phyloP scores from a whole-genome alignment of 352 stramenopile species.

The Pythium biforme region DNA sequence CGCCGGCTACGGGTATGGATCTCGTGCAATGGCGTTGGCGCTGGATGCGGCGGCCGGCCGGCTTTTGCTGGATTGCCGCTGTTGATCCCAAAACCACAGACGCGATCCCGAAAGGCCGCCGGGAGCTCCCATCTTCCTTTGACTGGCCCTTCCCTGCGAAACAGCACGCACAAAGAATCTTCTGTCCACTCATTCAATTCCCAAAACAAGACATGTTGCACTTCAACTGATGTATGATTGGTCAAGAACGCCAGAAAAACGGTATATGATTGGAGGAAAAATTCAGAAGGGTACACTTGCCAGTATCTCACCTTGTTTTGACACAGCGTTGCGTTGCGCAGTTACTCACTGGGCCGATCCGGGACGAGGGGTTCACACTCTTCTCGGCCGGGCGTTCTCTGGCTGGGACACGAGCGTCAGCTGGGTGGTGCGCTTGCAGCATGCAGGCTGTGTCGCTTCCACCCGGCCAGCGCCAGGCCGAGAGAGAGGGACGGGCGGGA shows the following conservation, averaged over 20 bases:
- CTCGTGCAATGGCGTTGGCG: too few species aligned
- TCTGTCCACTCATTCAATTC: constrained; percentile 2
- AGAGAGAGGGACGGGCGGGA: neutral
- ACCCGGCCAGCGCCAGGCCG: neutral
- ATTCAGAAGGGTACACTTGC: neutral
- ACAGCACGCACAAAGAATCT: neutral
- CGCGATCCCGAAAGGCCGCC: neutral
- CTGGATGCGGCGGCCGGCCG: too few species aligned
- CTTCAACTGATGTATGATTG: too few species aligned
- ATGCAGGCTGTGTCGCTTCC: constrained; percentile 15
- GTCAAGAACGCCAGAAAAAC: too few species aligned
- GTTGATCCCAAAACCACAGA: neutral
- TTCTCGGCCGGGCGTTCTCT: neutral
- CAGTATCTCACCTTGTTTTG: constrained; percentile 20
- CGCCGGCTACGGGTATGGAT: too few species aligned
- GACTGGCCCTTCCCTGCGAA: neutral
- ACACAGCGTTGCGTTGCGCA: neutral
- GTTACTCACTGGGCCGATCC: constrained; percentile 21
- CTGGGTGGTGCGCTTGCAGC: neutral
- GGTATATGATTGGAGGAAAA: neutral
- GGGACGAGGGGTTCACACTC: constrained; percentile 21
- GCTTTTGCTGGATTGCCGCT: too few species aligned
- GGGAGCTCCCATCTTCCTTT: neutral
- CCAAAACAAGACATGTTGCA: constrained; percentile 8
- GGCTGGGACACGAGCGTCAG: constrained; percentile 14